Percentiles rank a stretch among this genome's conserved stretches.
Conservation (phyloP, 352 stramenopile genomes). For the Globisporangium mamillatum region DNA sequence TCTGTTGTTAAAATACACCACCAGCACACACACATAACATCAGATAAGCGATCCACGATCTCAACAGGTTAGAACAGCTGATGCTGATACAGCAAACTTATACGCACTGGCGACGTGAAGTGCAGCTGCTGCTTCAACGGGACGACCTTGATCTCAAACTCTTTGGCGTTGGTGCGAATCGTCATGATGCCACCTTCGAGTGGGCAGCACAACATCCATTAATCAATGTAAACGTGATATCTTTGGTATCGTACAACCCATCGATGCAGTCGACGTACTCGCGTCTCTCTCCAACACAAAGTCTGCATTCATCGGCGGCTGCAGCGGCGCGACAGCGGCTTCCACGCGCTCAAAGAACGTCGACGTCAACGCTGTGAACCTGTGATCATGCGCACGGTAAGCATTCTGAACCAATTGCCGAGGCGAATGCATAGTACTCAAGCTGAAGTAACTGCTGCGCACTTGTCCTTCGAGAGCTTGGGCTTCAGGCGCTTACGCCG, state of each 20-base stretch:
- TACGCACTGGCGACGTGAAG: slow-evolving; percentile 55
- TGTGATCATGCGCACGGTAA: slow-evolving; percentile 14
- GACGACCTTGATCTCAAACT: slow-evolving; percentile 64
- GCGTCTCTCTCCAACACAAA: slow-evolving; percentile 50
- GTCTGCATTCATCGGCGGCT: slow-evolving; percentile 56
- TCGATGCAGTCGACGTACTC: slow-evolving; percentile 18
- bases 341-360: slow-evolving; percentile 71
- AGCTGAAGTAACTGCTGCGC: background rate
- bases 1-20: slow-evolving; percentile 25
- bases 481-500: slow-evolving; percentile 39
- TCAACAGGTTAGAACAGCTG: background rate
- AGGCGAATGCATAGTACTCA: background rate
- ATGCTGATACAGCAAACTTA: background rate
- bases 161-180: slow-evolving; percentile 45
- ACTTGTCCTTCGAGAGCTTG: slow-evolving; percentile 59
- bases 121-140: slow-evolving; percentile 64
- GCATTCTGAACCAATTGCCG: background rate
- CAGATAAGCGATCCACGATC: background rate
- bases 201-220: background rate
- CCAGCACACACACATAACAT: background rate
- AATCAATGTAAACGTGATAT: background rate
- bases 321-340: slow-evolving; percentile 48
- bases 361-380: slow-evolving; percentile 46
- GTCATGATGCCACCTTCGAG: slow-evolving; percentile 36
- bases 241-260: background rate